Evolutionary conservation across 2,329 filamentous ascomycete species (phyloP).

Genomic region (Xylogone sp.): DNA sequence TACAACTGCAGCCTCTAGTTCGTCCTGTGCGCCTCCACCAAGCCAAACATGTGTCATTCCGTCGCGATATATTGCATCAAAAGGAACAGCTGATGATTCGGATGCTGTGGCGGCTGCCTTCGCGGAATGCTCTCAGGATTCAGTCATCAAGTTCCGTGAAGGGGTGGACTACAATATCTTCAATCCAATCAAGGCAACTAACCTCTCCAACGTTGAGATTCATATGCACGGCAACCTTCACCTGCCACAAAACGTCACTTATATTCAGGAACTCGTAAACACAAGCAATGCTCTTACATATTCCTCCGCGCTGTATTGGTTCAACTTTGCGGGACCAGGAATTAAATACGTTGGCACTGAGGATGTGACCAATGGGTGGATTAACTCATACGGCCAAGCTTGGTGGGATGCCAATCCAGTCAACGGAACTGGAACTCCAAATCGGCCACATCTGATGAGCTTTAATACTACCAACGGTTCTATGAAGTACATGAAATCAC

Average conservation of each 20-base stretch:
- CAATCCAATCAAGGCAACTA: slow-evolving; percentile 33
- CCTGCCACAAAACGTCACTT: slow-evolving; percentile 35
- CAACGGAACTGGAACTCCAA: slow-evolving; percentile 33
- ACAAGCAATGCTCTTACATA: slow-evolving; percentile 26
- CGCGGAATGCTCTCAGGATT: slow-evolving; percentile 30
- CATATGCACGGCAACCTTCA: slow-evolving; percentile 39
- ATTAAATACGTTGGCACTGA: slow-evolving; percentile 31
- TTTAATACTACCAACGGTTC: slow-evolving; percentile 33
- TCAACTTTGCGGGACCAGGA: slow-evolving; percentile 29
- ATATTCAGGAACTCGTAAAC: slow-evolving; percentile 32
- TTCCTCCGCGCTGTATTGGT: slow-evolving; percentile 30
- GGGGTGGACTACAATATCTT: slow-evolving; percentile 40
- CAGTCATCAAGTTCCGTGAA: slow-evolving; percentile 33
- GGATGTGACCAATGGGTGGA: slow-evolving; percentile 37
- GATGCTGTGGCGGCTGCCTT: slow-evolving; percentile 34
- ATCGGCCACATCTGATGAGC: slow-evolving; percentile 36
- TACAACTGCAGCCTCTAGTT: neutral
- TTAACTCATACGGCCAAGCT: slow-evolving; percentile 39
- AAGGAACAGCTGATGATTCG: slow-evolving; percentile 35
- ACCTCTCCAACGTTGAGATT: slow-evolving; percentile 39
- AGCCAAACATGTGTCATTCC: slow-evolving; percentile 7
- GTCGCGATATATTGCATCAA: slow-evolving; percentile 23
- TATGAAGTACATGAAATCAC: slow-evolving; percentile 36
- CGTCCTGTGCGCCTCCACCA: neutral
- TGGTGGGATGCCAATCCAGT: slow-evolving; percentile 41